phyloP scores from a whole-genome alignment of 139 green algal species.

The Diplosphaera chodatii region DNA sequence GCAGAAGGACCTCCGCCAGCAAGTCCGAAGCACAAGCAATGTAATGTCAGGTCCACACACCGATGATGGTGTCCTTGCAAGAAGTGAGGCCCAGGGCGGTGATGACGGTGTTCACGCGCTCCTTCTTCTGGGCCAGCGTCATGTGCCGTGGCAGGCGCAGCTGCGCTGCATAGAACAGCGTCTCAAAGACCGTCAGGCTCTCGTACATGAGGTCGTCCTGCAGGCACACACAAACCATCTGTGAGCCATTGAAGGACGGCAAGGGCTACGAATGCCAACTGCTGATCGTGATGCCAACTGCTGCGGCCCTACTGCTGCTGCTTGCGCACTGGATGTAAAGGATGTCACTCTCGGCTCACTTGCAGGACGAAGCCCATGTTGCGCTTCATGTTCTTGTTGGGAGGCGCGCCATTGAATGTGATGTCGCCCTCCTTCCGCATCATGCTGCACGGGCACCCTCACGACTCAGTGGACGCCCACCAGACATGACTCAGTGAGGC shows the following conservation, averaged over 20 bases:
- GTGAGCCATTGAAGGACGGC: too few species aligned
- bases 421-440: slow-evolving; percentile 42
- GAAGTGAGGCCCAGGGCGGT: slow-evolving; percentile 56
- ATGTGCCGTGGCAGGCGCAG: slow-evolving; percentile 72
- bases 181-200: slow-evolving; percentile 71
- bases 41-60: slow-evolving; percentile 9
- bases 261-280: too few species aligned
- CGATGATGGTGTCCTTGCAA: slow-evolving; percentile 87
- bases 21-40: too few species aligned
- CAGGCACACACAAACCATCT: too few species aligned
- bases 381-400: slow-evolving; percentile 59
- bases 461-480: too few species aligned
- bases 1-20: too few species aligned
- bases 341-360: slow-evolving; percentile 11
- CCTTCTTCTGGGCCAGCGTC: slow-evolving; percentile 45
- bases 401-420: slow-evolving; percentile 61
- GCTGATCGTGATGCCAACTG: too few species aligned
- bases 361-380: slow-evolving; percentile 65
- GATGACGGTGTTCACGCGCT: slow-evolving; percentile 67
- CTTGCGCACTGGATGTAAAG: too few species aligned
- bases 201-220: slow-evolving; percentile 88
- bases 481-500: too few species aligned
- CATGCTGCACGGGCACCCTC: too few species aligned
- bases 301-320: too few species aligned
- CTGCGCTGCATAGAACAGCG: slow-evolving; percentile 69